Percentiles rank a stretch among this genome's conserved stretches.
These are phyloP conservation scores for Geoglossum glabrum DNA, from an alignment of 495 filamentous ascomycete genomes.

Conservation along the genomic window DNA sequence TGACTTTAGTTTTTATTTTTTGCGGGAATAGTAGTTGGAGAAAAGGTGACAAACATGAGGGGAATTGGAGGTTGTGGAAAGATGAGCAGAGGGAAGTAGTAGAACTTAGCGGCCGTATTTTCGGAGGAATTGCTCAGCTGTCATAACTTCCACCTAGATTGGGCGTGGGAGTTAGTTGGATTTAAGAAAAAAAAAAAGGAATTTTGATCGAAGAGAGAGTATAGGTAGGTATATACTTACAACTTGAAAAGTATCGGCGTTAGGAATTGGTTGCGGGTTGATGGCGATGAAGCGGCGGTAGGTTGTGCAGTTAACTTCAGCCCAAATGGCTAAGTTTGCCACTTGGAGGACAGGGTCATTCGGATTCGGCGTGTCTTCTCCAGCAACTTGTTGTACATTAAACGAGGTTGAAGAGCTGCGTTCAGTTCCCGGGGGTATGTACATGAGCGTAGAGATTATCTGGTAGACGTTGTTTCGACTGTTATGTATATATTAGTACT, in stretches of 20 bases:
- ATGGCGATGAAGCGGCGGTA: not conserved
- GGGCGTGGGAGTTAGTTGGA: too few relatives aligned
- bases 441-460: not conserved
- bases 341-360: not conserved
- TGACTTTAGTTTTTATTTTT: too few relatives aligned
- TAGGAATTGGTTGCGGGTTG: not conserved
- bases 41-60: too few relatives aligned
- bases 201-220: not conserved
- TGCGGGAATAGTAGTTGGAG: too few relatives aligned
- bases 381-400: not conserved
- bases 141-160: not conserved
- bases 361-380: not conserved
- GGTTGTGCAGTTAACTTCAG: not conserved
- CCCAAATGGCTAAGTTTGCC: not conserved
- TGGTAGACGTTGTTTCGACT: not conserved
- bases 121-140: not conserved
- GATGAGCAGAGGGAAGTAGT: too few relatives aligned
- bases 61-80: too few relatives aligned
- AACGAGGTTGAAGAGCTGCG: not conserved
- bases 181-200: too few relatives aligned
- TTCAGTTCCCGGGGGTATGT: not conserved
- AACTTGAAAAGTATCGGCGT: not conserved
- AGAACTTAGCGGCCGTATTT: not conserved
- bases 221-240: not conserved
- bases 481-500: not conserved